Base-by-base conservation (phyloP, 768 basidiomycete species). In the Tricholoma furcatifolium region DNA sequence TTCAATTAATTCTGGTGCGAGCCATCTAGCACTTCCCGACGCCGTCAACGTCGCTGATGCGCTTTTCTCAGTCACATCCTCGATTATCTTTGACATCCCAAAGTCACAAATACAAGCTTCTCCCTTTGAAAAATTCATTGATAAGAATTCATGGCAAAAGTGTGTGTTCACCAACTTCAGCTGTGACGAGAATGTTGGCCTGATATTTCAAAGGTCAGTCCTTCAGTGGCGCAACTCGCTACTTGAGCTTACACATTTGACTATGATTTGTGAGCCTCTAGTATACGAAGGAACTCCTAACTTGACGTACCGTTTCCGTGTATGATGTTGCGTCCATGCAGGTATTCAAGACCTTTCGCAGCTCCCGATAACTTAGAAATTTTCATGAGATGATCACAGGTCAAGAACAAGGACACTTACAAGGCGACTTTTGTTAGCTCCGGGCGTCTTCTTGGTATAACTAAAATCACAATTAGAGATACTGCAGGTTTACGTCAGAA, bases 71-170 rank as follows among this genome's bases (percentile, higher is more conserved):
- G 81, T 78, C 24, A 84, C 74, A 39, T 83, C 81, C 53, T 79
- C 78, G 34, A 85, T 74, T 24, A 84, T 69, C 60, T 81, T 83
- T 15, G 84, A 79, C 69, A 85, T 78, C 39, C 83, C 83, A 61
- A 86, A 85, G 58, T 86, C 84, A 54, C 79, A 81, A 12, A 86
- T 79, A 30, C 78, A 71, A 21, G 83, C 77, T 55, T 78, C 69
- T 11, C 74, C 77, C 83, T 84, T 27, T 27, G 46, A 5, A 11
- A 23, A 15, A 24, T 42, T 44, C 17, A 6, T 44, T 20, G 20
- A 43, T 21, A 53, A 48, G 47, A 39, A 4, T 18, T 18, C 34
- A 15, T 6, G n/a, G 3, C 21, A 34, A 24, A 11, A 17, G 23
- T 17, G 23, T n/a, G 38, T 52, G 30, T 10, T 3, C 42, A 51